Evolutionary conservation across 345 rosid genomes (phyloP).

Genomic region (Salix suchowensis): DNA sequence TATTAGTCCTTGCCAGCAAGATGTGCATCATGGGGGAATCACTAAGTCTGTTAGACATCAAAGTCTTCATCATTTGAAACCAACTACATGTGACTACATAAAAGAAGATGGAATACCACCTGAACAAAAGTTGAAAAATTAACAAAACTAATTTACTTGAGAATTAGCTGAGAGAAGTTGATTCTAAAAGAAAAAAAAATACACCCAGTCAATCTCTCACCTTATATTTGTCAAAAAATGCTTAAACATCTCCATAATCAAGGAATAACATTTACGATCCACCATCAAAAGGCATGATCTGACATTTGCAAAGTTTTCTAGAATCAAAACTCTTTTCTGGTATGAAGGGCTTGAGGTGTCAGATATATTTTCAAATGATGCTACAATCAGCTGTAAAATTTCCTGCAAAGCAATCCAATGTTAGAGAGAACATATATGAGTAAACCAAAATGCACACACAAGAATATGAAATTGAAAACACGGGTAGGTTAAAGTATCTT

Average conservation of each 20-base stretch:
- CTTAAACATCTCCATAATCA: conserved; percentile 18
- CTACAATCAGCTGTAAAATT: conserved; percentile 49
- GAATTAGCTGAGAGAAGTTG: neutral
- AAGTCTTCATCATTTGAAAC: neutral
- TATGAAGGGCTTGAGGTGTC: conserved; percentile 3
- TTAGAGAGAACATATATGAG: conserved; percentile 2
- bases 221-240: conserved; percentile 12
- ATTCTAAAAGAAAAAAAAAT: neutral
- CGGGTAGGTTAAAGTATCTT: neutral
- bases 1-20: neutral
- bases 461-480: neutral
- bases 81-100: neutral
- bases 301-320: conserved; percentile 3
- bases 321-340: conserved; percentile 11
- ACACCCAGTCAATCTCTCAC: neutral
- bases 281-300: conserved; percentile 10
- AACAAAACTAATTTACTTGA: too few species aligned
- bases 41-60: neutral
- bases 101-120: neutral
- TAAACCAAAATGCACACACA: neutral
- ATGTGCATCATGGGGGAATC: neutral
- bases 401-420: conserved; percentile 40
- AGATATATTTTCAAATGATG: conserved; percentile 42
- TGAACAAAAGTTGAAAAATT: neutral
- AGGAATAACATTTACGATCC: conserved; percentile 15